Evolutionary conservation across 768 basidiomycete genomes (phyloP).

Genomic region (Tephrocybe sp.): DNA sequence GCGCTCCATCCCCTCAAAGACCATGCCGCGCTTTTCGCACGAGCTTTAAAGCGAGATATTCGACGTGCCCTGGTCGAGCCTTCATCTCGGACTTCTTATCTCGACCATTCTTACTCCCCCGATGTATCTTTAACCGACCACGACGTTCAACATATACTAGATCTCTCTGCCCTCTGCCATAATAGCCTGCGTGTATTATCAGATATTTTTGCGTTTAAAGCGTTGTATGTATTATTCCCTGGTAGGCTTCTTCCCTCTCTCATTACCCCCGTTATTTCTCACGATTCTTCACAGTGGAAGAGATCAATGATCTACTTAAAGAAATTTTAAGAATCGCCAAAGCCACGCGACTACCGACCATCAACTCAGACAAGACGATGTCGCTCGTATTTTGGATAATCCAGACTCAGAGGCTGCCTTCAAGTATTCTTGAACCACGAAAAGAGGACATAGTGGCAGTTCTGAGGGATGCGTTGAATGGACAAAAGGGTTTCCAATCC

Average conservation of each 20-base stretch:
- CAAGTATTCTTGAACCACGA: slow-evolving; percentile 31
- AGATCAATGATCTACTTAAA: slow-evolving; percentile 43
- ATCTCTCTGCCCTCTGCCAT: slow-evolving; percentile 48
- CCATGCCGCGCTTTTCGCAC: slow-evolving; percentile 33
- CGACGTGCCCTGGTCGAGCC: slow-evolving; percentile 39
- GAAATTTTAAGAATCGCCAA: slow-evolving; percentile 44
- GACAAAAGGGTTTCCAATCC: slow-evolving; percentile 31
- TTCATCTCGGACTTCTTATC: slow-evolving; percentile 16
- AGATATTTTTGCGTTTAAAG: slow-evolving; percentile 47
- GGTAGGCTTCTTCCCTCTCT: slow-evolving; percentile 36
- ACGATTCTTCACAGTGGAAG: slow-evolving; percentile 31
- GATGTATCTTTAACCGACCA: slow-evolving; percentile 27
- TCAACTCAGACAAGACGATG: slow-evolving; percentile 43
- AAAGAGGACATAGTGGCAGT: slow-evolving; percentile 30
- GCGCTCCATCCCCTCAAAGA: slow-evolving; percentile 30
- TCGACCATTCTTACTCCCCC: slow-evolving; percentile 19
- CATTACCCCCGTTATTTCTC: slow-evolving; percentile 6
- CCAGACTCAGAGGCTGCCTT: slow-evolving; percentile 48
- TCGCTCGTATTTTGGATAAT: slow-evolving; percentile 50
- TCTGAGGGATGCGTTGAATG: slow-evolving; percentile 36
- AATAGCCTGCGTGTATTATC: slow-evolving; percentile 52
- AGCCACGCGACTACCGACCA: slow-evolving; percentile 31
- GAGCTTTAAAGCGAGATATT: slow-evolving; percentile 54
- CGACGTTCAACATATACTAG: slow-evolving; percentile 38
- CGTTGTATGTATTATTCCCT: slow-evolving; percentile 45